Base-by-base conservation (phyloP, 176 grass and related monocot genomes). In the Sorghum bicolor region DNA sequence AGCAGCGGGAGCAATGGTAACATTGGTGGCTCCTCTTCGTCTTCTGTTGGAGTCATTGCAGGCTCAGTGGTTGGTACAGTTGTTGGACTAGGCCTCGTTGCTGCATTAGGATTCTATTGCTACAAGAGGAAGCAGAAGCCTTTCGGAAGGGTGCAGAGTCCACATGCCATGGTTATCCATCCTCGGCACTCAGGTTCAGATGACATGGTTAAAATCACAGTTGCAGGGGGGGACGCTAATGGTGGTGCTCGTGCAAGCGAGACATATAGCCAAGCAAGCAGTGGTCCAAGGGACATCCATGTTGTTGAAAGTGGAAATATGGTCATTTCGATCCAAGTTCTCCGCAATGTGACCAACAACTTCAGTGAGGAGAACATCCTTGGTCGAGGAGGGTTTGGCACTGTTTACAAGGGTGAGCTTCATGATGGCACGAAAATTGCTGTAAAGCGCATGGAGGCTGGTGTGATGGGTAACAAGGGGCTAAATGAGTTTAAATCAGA, bases 291-390 rank as follows among this genome's bases (percentile, higher is more conserved):
- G 10, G 88, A 94, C 48, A 90, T 97, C 30, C 92, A 94, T 84
- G 95, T 97, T 19, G 88, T 93, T 32, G 95, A 97, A 55, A 71
- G 87, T 70, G 95, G 95, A 82, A 97, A 94, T 84, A 97, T 97
- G 92, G 95, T 97, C 16, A 97, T 97, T 84, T 97, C 95, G 0
- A 94, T 97, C 57, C 95, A 97, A 73, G 95, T 97, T 48, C 95
- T 97, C 32, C 83, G 95, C 33, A 97, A 91, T 82, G 95, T 97
- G 43, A 97, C 95, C 44, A 97, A 97, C 70, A 94, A 97, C 72
- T 97, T 97, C 78, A 94, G 92, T n/a, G 82, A 91, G 83, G 88
- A 94, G 15, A 97, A 97, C 63, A 85, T 97, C 44, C 81, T 97
- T 36, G 95, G 95, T 29, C 88, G 92, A 28, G 95, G 95, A 68